These are phyloP conservation scores for Castanea sativa DNA, from an alignment of 306 rosid species.

Conservation along the genomic window DNA sequence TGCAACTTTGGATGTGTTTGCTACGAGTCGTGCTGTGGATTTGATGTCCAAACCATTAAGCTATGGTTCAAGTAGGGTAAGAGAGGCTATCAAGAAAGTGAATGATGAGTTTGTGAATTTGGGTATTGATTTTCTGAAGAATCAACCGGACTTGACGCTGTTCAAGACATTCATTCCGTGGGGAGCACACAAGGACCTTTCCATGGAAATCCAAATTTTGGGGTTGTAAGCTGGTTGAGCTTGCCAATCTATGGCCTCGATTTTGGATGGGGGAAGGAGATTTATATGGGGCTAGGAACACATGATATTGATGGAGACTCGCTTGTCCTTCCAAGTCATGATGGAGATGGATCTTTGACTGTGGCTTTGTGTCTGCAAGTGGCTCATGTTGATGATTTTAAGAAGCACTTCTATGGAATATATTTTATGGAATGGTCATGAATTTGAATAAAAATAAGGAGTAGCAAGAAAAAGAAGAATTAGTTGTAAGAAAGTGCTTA, in stretches of 20 bases:
- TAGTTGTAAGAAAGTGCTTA: too few relatives aligned
- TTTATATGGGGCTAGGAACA: constrained; percentile 46
- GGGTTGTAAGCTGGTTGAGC: constrained; percentile 54
- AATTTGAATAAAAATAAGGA: too few relatives aligned
- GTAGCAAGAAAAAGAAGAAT: too few relatives aligned
- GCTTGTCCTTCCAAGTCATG: constrained; percentile 31
- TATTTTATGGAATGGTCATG: too few relatives aligned
- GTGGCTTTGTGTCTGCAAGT: constrained; percentile 47
- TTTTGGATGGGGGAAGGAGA: constrained; percentile 68
- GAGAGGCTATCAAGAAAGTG: constrained; percentile 51
- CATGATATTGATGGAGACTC: constrained; percentile 47
- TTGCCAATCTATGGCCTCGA: constrained; percentile 51
- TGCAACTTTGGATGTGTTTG: constrained; percentile 45
- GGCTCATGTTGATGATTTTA: constrained; percentile 48
- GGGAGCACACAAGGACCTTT: constrained; percentile 25
- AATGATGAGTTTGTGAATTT: constrained; percentile 40
- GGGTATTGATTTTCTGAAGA: constrained; percentile 39
- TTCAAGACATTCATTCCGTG: constrained; percentile 46
- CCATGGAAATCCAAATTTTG: constrained; percentile 47
- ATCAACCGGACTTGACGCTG: constrained; percentile 35
- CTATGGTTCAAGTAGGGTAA: constrained; percentile 46
- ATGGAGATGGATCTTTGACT: constrained; percentile 45
- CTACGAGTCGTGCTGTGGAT: constrained; percentile 44
- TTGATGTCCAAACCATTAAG: constrained; percentile 47
- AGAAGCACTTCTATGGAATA: constrained; percentile 36